Conservation (phyloP, 768 basidiomycete species). For the Naganishia vishniacii region DNA sequence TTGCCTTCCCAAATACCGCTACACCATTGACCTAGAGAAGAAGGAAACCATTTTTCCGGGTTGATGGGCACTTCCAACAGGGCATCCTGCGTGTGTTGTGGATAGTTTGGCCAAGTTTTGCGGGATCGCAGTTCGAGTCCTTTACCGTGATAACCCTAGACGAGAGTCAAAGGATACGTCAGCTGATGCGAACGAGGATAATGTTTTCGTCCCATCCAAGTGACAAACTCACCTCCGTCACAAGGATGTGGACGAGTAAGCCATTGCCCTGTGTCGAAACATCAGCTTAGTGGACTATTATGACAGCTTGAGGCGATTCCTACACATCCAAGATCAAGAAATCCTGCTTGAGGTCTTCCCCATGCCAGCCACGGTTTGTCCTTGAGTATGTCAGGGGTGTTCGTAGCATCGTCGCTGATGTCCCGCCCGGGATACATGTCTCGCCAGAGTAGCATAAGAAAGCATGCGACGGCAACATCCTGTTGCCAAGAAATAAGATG, state of each 20-base stretch:
- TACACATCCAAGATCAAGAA: constrained; percentile 77
- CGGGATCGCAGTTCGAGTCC: constrained; percentile 84
- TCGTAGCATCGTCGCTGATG: not conserved
- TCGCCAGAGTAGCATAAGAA: constrained; percentile 86
- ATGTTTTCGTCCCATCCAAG: not conserved
- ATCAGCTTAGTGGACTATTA: not conserved
- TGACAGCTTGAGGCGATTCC: constrained; percentile 9
- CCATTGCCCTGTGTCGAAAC: constrained; percentile 73
- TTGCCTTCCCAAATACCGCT: constrained; percentile 33
- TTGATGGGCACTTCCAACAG: constrained; percentile 69
- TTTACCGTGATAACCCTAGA: constrained; percentile 66
- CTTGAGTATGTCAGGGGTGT: constrained; percentile 31
- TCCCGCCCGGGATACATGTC: constrained; percentile 54
- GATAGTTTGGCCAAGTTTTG: constrained; percentile 76
- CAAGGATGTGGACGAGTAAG: constrained; percentile 78
- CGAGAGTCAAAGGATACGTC: not conserved
- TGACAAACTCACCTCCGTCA: constrained; percentile 54
- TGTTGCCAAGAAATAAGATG: constrained; percentile 47
- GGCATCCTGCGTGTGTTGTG: constrained; percentile 57
- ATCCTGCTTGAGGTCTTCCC: constrained; percentile 76
- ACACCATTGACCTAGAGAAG: constrained; percentile 39
- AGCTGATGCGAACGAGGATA: too few relatives aligned
- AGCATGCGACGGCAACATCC: constrained; percentile 94
- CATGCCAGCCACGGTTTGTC: constrained; percentile 61
- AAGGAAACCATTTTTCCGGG: constrained; percentile 52